A percentile compares a stretch with the other conserved stretches of the same genome.
Evolutionary conservation across 2,329 filamentous ascomycete species (phyloP).

Genomic region (Huntiella omanensis): DNA sequence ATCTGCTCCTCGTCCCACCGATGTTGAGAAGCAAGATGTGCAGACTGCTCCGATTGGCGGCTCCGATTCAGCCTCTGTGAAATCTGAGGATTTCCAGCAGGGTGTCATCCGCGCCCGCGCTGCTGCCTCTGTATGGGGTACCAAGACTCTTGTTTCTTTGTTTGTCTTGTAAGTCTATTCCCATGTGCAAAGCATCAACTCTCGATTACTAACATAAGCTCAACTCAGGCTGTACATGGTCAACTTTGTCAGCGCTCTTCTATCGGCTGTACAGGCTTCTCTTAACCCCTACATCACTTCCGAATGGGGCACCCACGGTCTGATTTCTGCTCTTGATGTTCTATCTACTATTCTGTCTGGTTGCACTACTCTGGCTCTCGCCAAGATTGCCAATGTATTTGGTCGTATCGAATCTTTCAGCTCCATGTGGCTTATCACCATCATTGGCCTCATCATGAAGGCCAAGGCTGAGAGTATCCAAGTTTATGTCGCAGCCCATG

Average conservation of each 20-base stretch:
- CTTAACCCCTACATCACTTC: slow-evolving; percentile 48
- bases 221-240: slow-evolving; percentile 21
- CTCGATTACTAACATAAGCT: background rate
- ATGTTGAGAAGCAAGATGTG: slow-evolving; percentile 9
- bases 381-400: slow-evolving; percentile 31
- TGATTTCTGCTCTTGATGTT: slow-evolving; percentile 46
- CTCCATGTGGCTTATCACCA: slow-evolving; percentile 23
- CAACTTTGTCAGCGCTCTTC: slow-evolving; percentile 20
- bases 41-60: slow-evolving; percentile 4
- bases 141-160: slow-evolving; percentile 20
- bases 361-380: slow-evolving; percentile 22
- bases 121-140: slow-evolving; percentile 22
- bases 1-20: background rate
- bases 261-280: slow-evolving; percentile 23
- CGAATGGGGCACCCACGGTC: slow-evolving; percentile 42
- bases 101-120: slow-evolving; percentile 23
- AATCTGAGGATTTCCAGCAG: slow-evolving; percentile 16
- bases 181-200: background rate
- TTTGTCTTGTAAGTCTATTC: slow-evolving; percentile 21
- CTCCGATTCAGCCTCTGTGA: slow-evolving; percentile 14
- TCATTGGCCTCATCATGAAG: slow-evolving; percentile 42
- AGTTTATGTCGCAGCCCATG: slow-evolving; percentile 40
- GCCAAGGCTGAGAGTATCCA: slow-evolving; percentile 37
- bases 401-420: slow-evolving; percentile 28
- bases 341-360: slow-evolving; percentile 30